Evolutionary conservation across 2,329 filamentous ascomycete genomes (phyloP).

Genomic region (Ophiostoma ips): DNA sequence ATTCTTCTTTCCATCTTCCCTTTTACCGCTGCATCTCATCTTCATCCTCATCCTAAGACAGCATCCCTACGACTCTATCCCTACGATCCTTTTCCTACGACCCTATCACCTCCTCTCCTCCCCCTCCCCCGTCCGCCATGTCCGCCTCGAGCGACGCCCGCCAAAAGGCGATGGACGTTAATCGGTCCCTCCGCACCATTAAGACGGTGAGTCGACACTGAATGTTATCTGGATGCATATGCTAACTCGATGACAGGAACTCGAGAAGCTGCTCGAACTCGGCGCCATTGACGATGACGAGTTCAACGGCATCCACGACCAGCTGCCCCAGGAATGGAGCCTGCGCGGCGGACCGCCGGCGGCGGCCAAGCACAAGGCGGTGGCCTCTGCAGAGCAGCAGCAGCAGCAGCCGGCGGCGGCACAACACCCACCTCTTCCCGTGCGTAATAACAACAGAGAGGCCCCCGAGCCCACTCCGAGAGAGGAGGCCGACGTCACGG

Average conservation of each 20-base stretch:
- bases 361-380: constrained; percentile 19
- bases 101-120: not conserved
- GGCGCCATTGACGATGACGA: constrained; percentile 62
- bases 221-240: not conserved
- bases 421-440: constrained; percentile 17
- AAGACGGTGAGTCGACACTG: constrained; percentile 65
- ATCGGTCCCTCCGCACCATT: constrained; percentile 75
- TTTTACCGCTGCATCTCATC: too few relatives aligned
- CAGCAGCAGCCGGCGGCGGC: not conserved
- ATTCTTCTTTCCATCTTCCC: too few relatives aligned
- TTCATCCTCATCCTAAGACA: not conserved
- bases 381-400: not conserved
- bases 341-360: constrained; percentile 32
- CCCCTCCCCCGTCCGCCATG: not conserved
- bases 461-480: too few relatives aligned
- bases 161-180: constrained; percentile 53
- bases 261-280: constrained; percentile 55
- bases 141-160: constrained; percentile 19
- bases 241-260: constrained; percentile 6
- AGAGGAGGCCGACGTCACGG: constrained; percentile 23
- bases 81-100: not conserved
- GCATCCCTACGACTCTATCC: not conserved
- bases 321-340: constrained; percentile 59
- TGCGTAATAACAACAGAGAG: constrained; percentile 20
- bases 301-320: constrained; percentile 59